Base-by-base conservation (phyloP, 257 asterid species). In the Coffea canephora region DNA sequence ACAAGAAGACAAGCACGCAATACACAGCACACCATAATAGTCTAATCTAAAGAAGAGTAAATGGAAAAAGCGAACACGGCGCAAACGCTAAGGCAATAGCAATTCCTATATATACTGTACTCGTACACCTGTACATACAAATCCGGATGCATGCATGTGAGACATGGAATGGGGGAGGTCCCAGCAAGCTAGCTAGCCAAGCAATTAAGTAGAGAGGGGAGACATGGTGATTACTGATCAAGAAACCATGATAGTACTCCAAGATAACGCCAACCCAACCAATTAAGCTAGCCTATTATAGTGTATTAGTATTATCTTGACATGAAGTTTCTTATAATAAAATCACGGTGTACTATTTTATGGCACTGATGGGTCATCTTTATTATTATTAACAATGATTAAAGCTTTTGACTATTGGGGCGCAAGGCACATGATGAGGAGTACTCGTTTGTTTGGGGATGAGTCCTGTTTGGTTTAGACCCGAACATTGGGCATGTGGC, bases 401-500 rank as follows among this genome's bases (percentile, higher is more conserved):
- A 65, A 65, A 65, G 19, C 39, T 34, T 55, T 57, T 75, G 78
- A 55, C 78, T 52, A 39, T 55, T 41, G 21, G 34, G 69, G 3
- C 18, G 65, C 70, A 21, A 19, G 39, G 31, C 70, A 6, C 57
- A 59, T 48, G 27, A 72, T 49, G 25, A 36, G 41, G 34, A 74
- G 39, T 55, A 4, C 43, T 25, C 9, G 61, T 16, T 39, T 4
- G 39, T n/a, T n/a, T 2, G 45, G 27, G 8, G 18, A 15, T 61
- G 10, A 27, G 66, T 67, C 19, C 10, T 27, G 59, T 79, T 83
- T 39, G 43, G 43, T 4, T 39, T 4, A 83, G 54, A 83, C 80
- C 21, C 87, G 84, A 66, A 61, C 73, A 78, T 83, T 75, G 46
- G 88, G 66, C 81, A 81, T 71, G 62, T 83, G 84, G 48, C 82